Base-by-base conservation (phyloP, 306 rosid species). In the Clitoria ternatea region DNA sequence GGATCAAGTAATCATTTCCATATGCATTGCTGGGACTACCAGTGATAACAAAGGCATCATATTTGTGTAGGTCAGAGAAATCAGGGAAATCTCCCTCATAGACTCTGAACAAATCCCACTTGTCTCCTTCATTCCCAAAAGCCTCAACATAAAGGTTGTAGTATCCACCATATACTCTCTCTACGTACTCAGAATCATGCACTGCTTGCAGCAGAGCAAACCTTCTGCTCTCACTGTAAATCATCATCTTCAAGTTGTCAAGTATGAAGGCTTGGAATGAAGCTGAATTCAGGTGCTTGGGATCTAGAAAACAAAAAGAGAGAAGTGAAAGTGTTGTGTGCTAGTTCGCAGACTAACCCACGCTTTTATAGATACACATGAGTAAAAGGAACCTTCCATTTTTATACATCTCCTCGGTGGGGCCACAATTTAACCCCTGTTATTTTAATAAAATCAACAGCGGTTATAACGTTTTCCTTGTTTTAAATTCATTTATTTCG, bases 21-120 rank as follows among this genome's bases (percentile, higher is more conserved):
- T 71, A 77, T 7, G 96, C 94, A 77, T 90, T 90, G 60, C 67
- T 22, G 12, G 84, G 50, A 66, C 96, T 90, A 3, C 94, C 94
- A 61, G 79, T 78, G 33, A 88, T 36, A 1, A 85, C 86, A 70
- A 90, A 90, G 0, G 88, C 97, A 66, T 86, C 83, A n/a, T 86
- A 90, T 45, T 53, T 43, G 32, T 64, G 77, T 11, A 88, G 84
- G 0, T 87, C 81, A 48, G 26, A 35, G 48, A 36, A 59, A 27
- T 80, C 81, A 9, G 97, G 96, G 30, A 84, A 88, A 52, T 81
- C 85, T 0, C 81, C 91, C 0, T 86, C 96, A 2, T 81, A 84
- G 13, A 81, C 87, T 56, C 81, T 80, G 62, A 68, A 84, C 79
- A 90, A 66, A 67, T 88, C 92, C 94, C 94, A 88, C 8, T 12